Evolutionary conservation across 2,329 filamentous ascomycete species (phyloP), one percentile per base, ranked within the genome.

Genomic region (Madurella fahalii): DNA sequence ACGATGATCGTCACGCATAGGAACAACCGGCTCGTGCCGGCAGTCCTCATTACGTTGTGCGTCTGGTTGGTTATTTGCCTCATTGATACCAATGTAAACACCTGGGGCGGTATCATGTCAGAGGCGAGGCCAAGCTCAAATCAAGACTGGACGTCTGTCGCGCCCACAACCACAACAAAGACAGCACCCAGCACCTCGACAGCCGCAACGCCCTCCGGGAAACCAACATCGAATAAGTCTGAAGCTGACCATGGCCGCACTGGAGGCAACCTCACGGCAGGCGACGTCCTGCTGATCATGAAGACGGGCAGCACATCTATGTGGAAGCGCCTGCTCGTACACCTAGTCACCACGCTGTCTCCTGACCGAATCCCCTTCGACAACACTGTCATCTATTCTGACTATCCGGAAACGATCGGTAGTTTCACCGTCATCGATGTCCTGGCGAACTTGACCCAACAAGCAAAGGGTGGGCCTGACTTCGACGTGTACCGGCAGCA

Each of bases 401-500:
- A 58, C 46, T 13, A 39, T 8, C 15, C 52, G 4, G 42, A 45
- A 2, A 52, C 40, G 1, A 54, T 58, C 34, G 56, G 52, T 18
- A 18, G 34, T 9, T 49, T 58, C 39, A 16, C 40, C 13, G 55
- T 58, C 46, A 43, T 55, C 5, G 56, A 58, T 46, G 46, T 41
- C 12, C 20, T 58, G 4, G 56, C 52, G 30, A 58, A 58, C 49
- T 52, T 47, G 37, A 52, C 52, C 8, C 13, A 42, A 2, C 11
- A 25, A 2, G 50, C 51, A 15, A 52, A 55, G 37, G n/a, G n/a
- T 2, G 44, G 37, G 2, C 12, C 52, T 3, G 52, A 55, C 41
- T 58, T 58, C 44, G 52, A 58, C 9, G 43, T 58, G 18, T 58
- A 58, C 37, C 56, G 42, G 17, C 56, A 55, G n/a, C 44, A 54